These are phyloP conservation scores for Boletus rufocinnamomeus DNA, from an alignment of 768 basidiomycete genomes.

Conservation along the genomic window DNA sequence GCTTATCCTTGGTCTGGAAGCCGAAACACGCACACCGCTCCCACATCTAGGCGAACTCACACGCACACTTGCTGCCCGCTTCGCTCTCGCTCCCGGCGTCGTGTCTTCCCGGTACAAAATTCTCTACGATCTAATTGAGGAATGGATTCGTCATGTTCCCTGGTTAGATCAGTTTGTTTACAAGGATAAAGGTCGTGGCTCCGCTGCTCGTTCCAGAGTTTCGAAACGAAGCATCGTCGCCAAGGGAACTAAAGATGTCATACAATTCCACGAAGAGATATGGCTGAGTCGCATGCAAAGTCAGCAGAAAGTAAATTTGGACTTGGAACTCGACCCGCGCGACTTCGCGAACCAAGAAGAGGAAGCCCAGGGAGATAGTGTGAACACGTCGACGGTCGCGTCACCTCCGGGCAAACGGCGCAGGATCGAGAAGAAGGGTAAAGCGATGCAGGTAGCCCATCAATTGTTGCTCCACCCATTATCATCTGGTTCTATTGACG, in stretches of 20 bases:
- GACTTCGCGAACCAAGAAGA: constrained; percentile 37
- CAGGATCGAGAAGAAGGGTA: constrained; percentile 27
- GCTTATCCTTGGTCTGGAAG: constrained; percentile 70
- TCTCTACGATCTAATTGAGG: constrained; percentile 59
- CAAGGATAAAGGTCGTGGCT: constrained; percentile 34
- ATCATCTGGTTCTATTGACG: constrained; percentile 30
- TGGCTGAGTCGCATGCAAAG: constrained; percentile 45
- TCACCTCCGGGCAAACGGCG: constrained; percentile 34
- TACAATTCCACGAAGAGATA: constrained; percentile 67
- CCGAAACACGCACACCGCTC: constrained; percentile 54
- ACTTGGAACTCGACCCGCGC: constrained; percentile 39
- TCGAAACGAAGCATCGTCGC: constrained; percentile 67
- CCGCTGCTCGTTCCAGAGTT: constrained; percentile 55
- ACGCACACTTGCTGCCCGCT: constrained; percentile 52
- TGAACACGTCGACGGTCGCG: constrained; percentile 11
- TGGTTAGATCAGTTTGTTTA: constrained; percentile 65
- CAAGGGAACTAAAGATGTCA: constrained; percentile 65
- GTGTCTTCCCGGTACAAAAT: constrained; percentile 72
- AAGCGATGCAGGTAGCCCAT: constrained; percentile 47
- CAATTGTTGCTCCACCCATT: constrained; percentile 62
- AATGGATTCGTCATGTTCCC: constrained; percentile 64
- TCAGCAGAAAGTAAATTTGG: constrained; percentile 38
- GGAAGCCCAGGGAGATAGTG: constrained; percentile 29
- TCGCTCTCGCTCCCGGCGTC: constrained; percentile 50
- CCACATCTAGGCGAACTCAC: constrained; percentile 58